phyloP scores from a whole-genome alignment of 768 basidiomycete genomes.

The Dioszegia crocea region DNA sequence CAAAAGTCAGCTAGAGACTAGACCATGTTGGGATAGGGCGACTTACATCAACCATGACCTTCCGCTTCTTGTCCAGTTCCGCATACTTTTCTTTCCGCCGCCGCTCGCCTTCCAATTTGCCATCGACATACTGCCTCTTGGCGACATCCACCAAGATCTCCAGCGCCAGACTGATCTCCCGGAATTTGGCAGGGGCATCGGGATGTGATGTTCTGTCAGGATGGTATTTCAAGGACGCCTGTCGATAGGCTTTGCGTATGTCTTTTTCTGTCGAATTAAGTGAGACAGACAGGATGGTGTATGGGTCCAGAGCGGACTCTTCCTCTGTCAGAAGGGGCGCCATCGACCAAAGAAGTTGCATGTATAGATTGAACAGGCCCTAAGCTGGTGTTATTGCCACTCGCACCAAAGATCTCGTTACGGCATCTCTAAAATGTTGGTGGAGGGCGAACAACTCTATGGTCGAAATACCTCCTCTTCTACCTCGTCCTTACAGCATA shows the following conservation, averaged over 20 bases:
- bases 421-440: conserved; percentile 1
- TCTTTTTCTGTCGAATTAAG: conserved; percentile 39
- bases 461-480: neutral
- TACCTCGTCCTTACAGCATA: neutral
- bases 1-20: neutral
- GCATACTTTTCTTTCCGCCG: conserved; percentile 39
- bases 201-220: conserved; percentile 38
- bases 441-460: neutral
- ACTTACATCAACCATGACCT: conserved; percentile 46
- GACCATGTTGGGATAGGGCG: neutral
- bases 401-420: neutral
- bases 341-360: no score
- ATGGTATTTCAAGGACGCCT: conserved; percentile 45
- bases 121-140: conserved; percentile 42
- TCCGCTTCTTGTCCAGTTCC: conserved; percentile 40
- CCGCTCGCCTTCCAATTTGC: conserved; percentile 32
- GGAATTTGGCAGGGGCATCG: conserved; percentile 40
- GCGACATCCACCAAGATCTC: conserved; percentile 35
- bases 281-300: conserved; percentile 28
- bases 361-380: no score
- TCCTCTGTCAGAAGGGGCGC: conserved; percentile 45
- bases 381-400: conserved; percentile 7
- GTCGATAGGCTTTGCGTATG: conserved; percentile 37
- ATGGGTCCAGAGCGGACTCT: conserved; percentile 41
- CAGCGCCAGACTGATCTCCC: conserved; percentile 35